A percentile compares a stretch with the other conserved stretches of the same genome.
Conservation (phyloP, 164 flowering plant species). For the Liquidambar formosana region DNA sequence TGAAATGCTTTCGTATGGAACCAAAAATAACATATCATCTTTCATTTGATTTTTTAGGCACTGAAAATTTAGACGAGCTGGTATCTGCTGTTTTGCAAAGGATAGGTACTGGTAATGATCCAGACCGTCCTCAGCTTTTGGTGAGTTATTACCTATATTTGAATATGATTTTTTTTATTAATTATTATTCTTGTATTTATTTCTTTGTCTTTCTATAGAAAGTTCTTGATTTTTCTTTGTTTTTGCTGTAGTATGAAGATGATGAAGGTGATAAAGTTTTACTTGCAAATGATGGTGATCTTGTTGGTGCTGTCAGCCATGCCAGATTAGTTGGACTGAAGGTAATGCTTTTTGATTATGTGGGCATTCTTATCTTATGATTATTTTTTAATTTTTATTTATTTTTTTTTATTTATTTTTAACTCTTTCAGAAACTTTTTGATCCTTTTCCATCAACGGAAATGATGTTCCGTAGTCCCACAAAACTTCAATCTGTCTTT, state of each 20-base stretch:
- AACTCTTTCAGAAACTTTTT: neutral
- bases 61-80: slow-evolving; percentile 76
- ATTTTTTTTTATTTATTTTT: neutral
- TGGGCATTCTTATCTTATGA: neutral
- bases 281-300: slow-evolving; percentile 77
- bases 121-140: slow-evolving; percentile 64
- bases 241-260: slow-evolving; percentile 74
- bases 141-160: slow-evolving; percentile 32
- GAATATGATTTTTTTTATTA: neutral
- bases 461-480: neutral
- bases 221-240: neutral
- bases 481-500: neutral
- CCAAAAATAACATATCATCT: neutral
- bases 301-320: slow-evolving; percentile 71
- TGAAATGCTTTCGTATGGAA: too few relatives aligned
- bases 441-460: neutral
- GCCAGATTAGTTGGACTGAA: slow-evolving; percentile 75
- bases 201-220: neutral
- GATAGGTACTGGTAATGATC: slow-evolving; percentile 43
- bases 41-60: slow-evolving; percentile 36
- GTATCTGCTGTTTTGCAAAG: slow-evolving; percentile 70
- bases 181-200: neutral
- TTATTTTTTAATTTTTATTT: neutral
- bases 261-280: slow-evolving; percentile 94
- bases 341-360: slow-evolving; percentile 34